phyloP scores from a whole-genome alignment of 2,329 filamentous ascomycete species.

The Dryadomyces quercivorus region DNA sequence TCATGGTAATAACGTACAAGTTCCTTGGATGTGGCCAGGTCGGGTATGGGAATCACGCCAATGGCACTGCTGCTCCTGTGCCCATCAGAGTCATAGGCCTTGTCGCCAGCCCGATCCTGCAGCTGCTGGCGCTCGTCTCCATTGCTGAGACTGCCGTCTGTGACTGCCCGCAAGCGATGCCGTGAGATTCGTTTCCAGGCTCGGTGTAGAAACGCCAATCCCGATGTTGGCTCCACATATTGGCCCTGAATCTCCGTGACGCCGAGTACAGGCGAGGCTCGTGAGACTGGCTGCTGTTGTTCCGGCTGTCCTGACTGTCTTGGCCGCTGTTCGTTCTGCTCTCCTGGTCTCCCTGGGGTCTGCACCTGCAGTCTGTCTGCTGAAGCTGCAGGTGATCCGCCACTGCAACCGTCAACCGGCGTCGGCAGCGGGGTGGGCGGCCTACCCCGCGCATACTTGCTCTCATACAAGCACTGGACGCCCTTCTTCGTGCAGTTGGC shows the following conservation, averaged over 20 bases:
- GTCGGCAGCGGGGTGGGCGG: neutral
- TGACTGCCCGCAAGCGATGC: neutral
- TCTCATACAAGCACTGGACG: neutral
- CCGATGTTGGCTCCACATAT: constrained; percentile 1
- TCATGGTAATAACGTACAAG: constrained; percentile 23
- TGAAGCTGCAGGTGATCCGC: neutral
- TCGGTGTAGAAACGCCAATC: neutral
- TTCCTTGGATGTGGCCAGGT: neutral
- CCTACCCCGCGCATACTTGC: neutral
- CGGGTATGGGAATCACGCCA: neutral
- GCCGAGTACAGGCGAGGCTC: neutral
- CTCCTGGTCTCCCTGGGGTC: neutral
- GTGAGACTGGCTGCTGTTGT: neutral
- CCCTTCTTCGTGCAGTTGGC: neutral
- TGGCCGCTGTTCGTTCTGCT: neutral
- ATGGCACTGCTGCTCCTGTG: neutral
- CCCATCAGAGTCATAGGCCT: neutral
- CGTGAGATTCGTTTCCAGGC: neutral
- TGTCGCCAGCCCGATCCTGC: neutral
- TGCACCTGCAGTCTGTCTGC: too few relatives aligned
- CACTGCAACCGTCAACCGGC: neutral
- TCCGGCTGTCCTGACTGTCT: neutral
- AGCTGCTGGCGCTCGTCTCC: neutral
- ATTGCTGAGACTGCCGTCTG: neutral
- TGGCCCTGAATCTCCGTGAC: neutral